A percentile compares a stretch with the other conserved stretches of the same genome.
These are phyloP conservation scores for Geranium brycei DNA, from an alignment of 345 rosid genomes.

Conservation along the genomic window DNA sequence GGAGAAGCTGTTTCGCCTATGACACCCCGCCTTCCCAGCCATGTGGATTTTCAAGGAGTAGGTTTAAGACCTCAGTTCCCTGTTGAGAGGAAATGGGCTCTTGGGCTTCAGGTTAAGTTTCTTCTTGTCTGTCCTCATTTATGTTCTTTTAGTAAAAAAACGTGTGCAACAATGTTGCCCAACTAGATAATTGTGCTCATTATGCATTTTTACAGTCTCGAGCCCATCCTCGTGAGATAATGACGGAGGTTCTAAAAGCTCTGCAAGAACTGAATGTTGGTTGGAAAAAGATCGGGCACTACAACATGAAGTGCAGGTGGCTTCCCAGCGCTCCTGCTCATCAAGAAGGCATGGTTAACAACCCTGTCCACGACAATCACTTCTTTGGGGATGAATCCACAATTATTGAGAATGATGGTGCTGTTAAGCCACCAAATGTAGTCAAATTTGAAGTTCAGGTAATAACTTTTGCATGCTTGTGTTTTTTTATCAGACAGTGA, in stretches of 20 bases:
- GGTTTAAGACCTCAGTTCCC: conserved; percentile 49
- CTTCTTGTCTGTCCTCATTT: not conserved
- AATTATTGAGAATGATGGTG: conserved; percentile 53
- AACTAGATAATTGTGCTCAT: not conserved
- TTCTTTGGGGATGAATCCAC: conserved; percentile 61
- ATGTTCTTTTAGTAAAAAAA: no score
- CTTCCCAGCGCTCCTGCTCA: conserved; percentile 49
- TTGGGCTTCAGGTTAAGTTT: conserved; percentile 79
- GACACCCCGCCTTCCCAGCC: conserved; percentile 51
- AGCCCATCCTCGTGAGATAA: conserved; percentile 96
- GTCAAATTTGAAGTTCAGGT: conserved; percentile 97
- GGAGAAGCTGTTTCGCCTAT: conserved; percentile 45
- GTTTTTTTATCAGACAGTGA: not conserved
- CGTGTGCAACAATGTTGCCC: not conserved
- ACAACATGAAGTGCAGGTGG: conserved; percentile 99
- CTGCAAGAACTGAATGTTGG: conserved; percentile 79
- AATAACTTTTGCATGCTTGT: conserved; percentile 6
- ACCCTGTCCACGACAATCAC: conserved; percentile 35
- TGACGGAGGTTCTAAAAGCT: conserved; percentile 93
- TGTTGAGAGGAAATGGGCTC: conserved; percentile 90
- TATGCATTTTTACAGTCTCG: conserved; percentile 45
- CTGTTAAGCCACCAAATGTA: conserved; percentile 40
- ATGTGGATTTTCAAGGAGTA: conserved; percentile 62
- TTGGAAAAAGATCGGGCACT: conserved; percentile 98
- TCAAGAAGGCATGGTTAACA: conserved; percentile 55